Evolutionary conservation across 768 basidiomycete genomes (phyloP).

Genomic region (Pisolithus orientalis): DNA sequence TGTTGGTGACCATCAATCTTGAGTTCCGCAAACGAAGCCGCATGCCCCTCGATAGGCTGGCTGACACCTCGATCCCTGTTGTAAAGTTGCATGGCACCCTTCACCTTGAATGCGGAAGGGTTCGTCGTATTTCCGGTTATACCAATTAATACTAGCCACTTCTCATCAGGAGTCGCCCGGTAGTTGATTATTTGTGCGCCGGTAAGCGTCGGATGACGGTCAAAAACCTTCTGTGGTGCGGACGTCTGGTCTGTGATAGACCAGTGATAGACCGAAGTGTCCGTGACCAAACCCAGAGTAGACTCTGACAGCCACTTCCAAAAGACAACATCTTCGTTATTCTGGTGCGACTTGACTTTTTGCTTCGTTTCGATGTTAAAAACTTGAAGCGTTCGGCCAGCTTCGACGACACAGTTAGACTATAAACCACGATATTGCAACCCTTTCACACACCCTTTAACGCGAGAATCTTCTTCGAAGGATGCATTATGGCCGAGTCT

Average conservation of each 20-base stretch:
- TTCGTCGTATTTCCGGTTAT: slow-evolving; percentile 90
- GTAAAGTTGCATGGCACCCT: slow-evolving; percentile 97
- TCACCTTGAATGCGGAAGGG: slow-evolving; percentile 96
- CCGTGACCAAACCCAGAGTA: slow-evolving; percentile 93
- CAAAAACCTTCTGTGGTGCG: slow-evolving; percentile 87
- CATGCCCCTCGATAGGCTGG: slow-evolving; percentile 98
- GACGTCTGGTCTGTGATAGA: slow-evolving; percentile 68
- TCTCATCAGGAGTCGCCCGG: slow-evolving; percentile 85
- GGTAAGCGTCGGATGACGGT: slow-evolving; percentile 89
- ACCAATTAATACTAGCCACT: slow-evolving; percentile 95
- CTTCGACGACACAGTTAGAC: slow-evolving; percentile 35
- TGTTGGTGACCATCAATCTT: slow-evolving; percentile 85
- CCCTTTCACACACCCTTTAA: slow-evolving; percentile 58
- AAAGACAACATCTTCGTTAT: slow-evolving; percentile 91
- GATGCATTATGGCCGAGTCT: slow-evolving; percentile 99
- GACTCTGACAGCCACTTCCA: slow-evolving; percentile 98
- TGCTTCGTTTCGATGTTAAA: slow-evolving; percentile 98
- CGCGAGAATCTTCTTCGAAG: slow-evolving; percentile 92
- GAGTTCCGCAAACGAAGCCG: slow-evolving; percentile 90
- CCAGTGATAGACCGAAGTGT: slow-evolving; percentile 92
- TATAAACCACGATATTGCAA: background rate
- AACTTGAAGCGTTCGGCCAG: slow-evolving; percentile 89
- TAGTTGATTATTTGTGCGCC: slow-evolving; percentile 99
- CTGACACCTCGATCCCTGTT: slow-evolving; percentile 88
- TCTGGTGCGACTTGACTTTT: slow-evolving; percentile 94